Conservation (phyloP, 2,329 filamentous ascomycete genomes). For the Fusarium pininemorale region DNA sequence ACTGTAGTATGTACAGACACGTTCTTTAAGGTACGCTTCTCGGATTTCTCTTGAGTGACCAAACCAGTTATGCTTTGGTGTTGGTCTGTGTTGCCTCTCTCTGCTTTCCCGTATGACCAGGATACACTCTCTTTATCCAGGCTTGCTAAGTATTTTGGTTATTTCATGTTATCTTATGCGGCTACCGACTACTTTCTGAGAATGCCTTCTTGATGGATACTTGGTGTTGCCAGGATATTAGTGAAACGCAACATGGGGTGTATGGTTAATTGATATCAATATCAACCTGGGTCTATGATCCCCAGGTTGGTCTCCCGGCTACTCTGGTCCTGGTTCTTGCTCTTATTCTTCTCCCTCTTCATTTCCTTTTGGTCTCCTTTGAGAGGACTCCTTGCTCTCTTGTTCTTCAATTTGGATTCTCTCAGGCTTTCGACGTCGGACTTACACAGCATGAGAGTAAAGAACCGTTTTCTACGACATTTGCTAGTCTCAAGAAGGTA, state of each 20-base stretch:
- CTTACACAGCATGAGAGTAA: not conserved
- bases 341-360: not conserved
- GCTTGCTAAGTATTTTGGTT: not conserved
- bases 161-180: not conserved
- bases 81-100: not conserved
- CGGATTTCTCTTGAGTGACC: not conserved
- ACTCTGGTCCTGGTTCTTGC: not conserved
- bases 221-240: not conserved
- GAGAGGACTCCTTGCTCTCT: not conserved
- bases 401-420: not conserved
- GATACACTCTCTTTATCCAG: not conserved
- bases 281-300: not conserved
- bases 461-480: not conserved
- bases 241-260: not conserved
- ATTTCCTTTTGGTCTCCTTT: not conserved
- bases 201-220: not conserved
- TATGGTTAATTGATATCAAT: not conserved
- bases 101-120: not conserved
- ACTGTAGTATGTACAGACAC: not conserved
- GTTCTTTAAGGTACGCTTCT: not conserved
- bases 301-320: not conserved
- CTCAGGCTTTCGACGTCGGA: no score
- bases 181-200: not conserved
- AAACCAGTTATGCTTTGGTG: not conserved
- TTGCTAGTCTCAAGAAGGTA: not conserved